Evolutionary conservation across 805 yeast genomes (phyloP).

Genomic region (Pichia manshurica): DNA sequence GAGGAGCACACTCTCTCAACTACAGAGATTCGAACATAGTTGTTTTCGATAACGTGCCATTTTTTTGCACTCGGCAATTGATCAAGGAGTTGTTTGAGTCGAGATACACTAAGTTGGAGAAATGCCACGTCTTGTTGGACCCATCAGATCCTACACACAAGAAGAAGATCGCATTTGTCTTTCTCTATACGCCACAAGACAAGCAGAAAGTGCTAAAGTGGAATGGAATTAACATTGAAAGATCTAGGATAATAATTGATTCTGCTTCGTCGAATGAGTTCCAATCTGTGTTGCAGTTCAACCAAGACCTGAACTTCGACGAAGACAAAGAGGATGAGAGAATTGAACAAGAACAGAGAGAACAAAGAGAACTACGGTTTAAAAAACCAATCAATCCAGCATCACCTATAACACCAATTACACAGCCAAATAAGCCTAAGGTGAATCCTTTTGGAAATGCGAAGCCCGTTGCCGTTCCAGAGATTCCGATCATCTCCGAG

Average conservation of each 20-base stretch:
- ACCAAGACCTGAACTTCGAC: conserved; percentile 24
- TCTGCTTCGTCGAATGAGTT: conserved; percentile 37
- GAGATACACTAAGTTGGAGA: conserved; percentile 51
- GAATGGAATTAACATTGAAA: conserved; percentile 44
- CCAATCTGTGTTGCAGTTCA: conserved; percentile 28
- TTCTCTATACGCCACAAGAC: conserved; percentile 45
- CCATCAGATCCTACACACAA: conserved; percentile 28
- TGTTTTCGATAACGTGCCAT: conserved; percentile 48
- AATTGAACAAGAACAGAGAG: conserved; percentile 5
- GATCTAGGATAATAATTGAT: conserved; percentile 31
- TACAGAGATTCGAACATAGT: conserved; percentile 13
- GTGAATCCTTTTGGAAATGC: conserved; percentile 73
- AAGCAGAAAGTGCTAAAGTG: conserved; percentile 56
- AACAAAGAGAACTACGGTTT: background rate
- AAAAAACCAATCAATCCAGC: background rate
- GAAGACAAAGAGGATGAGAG: conserved; percentile 24
- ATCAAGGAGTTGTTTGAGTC: conserved; percentile 58
- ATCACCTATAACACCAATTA: background rate
- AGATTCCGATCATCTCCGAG: conserved; percentile 15
- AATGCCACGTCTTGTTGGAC: conserved; percentile 49
- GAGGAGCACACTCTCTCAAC: background rate
- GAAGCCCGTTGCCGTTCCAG: conserved; percentile 47
- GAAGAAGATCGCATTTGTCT: conserved; percentile 60
- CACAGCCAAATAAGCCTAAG: conserved; percentile 25
- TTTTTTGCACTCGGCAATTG: conserved; percentile 43